Percentiles rank a stretch among this genome's conserved stretches.
phyloP scores from a whole-genome alignment of 805 yeast genomes.

The Yarrowia porcina region DNA sequence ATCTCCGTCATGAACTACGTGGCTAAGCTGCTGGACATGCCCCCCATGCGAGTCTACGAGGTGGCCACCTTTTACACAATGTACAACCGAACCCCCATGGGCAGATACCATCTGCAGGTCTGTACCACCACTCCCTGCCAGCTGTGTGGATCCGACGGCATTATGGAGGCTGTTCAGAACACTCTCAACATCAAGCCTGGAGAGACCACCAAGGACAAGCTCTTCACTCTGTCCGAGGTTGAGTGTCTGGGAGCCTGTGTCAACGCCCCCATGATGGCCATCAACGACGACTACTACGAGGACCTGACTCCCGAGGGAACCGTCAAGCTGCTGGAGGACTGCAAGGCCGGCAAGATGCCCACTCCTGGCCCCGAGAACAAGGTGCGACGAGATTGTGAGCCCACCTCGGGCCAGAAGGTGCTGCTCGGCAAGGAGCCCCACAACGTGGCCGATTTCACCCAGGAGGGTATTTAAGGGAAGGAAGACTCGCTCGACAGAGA shows the following conservation, averaged over 20 bases:
- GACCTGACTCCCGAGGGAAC: constrained; percentile 71
- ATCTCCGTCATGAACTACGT: constrained; percentile 87
- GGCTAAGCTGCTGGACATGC: constrained; percentile 79
- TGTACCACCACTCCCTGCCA: constrained; percentile 91
- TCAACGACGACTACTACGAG: constrained; percentile 79
- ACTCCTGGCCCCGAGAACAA: constrained; percentile 67
- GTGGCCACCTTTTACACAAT: constrained; percentile 90
- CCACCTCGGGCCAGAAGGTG: constrained; percentile 64
- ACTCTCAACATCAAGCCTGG: constrained; percentile 68
- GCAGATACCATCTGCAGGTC: constrained; percentile 76
- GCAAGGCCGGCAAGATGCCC: constrained; percentile 60
- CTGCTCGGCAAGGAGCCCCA: constrained; percentile 59
- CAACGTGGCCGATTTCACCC: constrained; percentile 66
- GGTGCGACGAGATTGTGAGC: constrained; percentile 70
- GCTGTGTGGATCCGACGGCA: constrained; percentile 76
- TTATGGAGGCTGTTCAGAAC: constrained; percentile 63
- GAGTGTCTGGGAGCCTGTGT: constrained; percentile 93
- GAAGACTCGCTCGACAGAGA: not conserved
- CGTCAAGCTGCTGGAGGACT: constrained; percentile 55
- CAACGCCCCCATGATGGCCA: constrained; percentile 83
- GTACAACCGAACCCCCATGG: constrained; percentile 85
- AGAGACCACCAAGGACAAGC: constrained; percentile 68
- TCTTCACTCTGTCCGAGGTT: constrained; percentile 80
- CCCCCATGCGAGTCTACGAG: constrained; percentile 91
- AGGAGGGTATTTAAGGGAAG: constrained; percentile 37